Base-by-base conservation (phyloP, 345 rosid species). In the Moricandia moricandioides region DNA sequence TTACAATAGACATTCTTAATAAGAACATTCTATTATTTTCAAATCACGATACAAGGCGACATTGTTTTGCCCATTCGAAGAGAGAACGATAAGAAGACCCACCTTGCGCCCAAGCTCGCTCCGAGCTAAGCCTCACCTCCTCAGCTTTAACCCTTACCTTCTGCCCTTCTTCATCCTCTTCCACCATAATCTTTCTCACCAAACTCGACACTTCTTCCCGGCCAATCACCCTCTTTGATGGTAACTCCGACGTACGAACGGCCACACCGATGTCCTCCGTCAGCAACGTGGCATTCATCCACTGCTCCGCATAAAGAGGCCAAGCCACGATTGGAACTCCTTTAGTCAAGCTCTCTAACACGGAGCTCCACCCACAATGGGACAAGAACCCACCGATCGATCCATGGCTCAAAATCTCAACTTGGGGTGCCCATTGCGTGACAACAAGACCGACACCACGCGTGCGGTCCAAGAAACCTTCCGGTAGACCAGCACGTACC, bases 321-420 rank as follows among this genome's bases (percentile, higher is more conserved):
- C 96, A 89, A 8, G 83, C 88, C 17, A 91, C 72, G 75, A 91
- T 83, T 0, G 92, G 88, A 9, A 86, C 83, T 24, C 95, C 97
- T 5, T 74, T 85, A 4, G 65, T 49, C n/a, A 88, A 69, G 26
- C 95, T 86, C 74, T 89, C 97, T 8, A 87, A 54, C 0, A 76
- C 77, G 3, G 94, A 91, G 29, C 84, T 85, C 94, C 97, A 89
- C 4, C 94, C 97, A 9, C 93, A 81, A 37, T 91, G 97, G 97
- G 94, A 82, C n/a, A 91, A 70, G 72, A 89, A 89, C 9, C 88
- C 90, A 5, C 92, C 97, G 1, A 82, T 75, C 0, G 93, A 84
- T 17, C 72, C 73, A 56, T 91, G 65, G 65, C 71, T 61, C 77
- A 91, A 73, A 55, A 91, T 84, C 62, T 86, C 79, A 27, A 74